phyloP scores from a whole-genome alignment of 2,329 filamentous ascomycete genomes.

The Chaetomiaceae sp. region DNA sequence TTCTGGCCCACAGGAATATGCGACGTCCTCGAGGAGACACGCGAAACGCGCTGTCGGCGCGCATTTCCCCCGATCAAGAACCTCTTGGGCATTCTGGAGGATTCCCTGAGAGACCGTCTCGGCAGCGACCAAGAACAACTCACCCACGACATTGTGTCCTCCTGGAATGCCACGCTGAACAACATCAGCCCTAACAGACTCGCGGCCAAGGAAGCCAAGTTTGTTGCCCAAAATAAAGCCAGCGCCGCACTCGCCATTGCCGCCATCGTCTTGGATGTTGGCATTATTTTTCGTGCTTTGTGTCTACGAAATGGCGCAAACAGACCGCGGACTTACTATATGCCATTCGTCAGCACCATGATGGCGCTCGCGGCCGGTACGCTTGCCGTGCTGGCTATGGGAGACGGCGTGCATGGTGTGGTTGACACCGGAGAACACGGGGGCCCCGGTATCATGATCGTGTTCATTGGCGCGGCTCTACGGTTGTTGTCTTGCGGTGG shows the following conservation, averaged over 20 bases:
- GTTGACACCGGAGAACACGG: background rate
- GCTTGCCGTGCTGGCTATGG: constrained; percentile 10
- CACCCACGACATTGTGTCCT: background rate
- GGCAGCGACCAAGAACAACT: background rate
- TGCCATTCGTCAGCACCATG: constrained; percentile 2
- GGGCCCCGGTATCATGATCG: constrained; percentile 7
- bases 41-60: background rate
- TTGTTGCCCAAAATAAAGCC: constrained; percentile 5
- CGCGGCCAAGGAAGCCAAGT: constrained; percentile 1
- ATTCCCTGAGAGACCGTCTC: constrained; percentile 9
- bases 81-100: constrained; percentile 10
- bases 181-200: background rate
- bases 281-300: background rate
- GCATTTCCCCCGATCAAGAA: constrained; percentile 10
- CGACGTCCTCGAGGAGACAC: background rate
- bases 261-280: constrained; percentile 2
- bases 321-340: background rate
- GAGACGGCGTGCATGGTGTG: constrained; percentile 11
- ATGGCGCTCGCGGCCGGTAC: constrained; percentile 4
- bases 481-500: background rate
- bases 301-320: background rate
- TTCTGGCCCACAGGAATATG: no score
- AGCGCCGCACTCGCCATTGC: constrained; percentile 11
- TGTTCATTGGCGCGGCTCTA: constrained; percentile 12
- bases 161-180: constrained; percentile 14